Conservation (phyloP, 345 rosid genomes). For the Raphanus raphanistrum region DNA sequence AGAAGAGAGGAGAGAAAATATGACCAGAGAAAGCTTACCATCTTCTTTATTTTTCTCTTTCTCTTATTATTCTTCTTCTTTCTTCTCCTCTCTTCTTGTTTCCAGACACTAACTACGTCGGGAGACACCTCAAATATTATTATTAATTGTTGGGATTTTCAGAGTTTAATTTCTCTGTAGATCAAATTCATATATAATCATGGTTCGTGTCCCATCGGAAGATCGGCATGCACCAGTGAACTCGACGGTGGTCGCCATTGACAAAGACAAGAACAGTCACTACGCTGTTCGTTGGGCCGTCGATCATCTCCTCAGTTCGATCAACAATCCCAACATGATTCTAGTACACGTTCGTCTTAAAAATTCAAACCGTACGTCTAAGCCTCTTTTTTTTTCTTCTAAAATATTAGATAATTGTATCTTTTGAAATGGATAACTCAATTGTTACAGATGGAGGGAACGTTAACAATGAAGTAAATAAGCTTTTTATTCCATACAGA, state of each 20-base stretch:
- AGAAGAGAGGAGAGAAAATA: constrained; percentile 32
- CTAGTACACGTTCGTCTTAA: constrained; percentile 65
- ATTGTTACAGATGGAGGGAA: constrained; percentile 35
- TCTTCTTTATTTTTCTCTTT: background rate
- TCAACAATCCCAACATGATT: constrained; percentile 43
- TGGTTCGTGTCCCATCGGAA: constrained; percentile 42
- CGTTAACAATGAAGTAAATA: constrained; percentile 41
- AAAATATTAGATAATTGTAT: background rate
- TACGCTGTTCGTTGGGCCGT: constrained; percentile 89
- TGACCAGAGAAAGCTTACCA: constrained; percentile 12
- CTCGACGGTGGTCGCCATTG: constrained; percentile 72
- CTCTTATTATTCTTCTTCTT: background rate
- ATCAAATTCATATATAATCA: constrained; percentile 12
- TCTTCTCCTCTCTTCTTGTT: constrained; percentile 37
- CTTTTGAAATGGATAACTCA: background rate
- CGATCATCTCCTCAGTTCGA: constrained; percentile 51
- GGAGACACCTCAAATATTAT: constrained; percentile 21
- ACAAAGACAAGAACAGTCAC: constrained; percentile 78
- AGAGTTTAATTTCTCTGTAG: background rate
- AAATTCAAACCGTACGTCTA: constrained; percentile 55
- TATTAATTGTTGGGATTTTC: background rate
- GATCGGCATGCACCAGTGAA: constrained; percentile 38
- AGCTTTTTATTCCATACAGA: constrained; percentile 63
- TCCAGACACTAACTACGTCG: constrained; percentile 16
- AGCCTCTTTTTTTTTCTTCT: background rate